Percentiles rank a stretch among this genome's conserved stretches.
Evolutionary conservation across 352 stramenopile species (phyloP).

Genomic region (Globisporangium mamillatum): DNA sequence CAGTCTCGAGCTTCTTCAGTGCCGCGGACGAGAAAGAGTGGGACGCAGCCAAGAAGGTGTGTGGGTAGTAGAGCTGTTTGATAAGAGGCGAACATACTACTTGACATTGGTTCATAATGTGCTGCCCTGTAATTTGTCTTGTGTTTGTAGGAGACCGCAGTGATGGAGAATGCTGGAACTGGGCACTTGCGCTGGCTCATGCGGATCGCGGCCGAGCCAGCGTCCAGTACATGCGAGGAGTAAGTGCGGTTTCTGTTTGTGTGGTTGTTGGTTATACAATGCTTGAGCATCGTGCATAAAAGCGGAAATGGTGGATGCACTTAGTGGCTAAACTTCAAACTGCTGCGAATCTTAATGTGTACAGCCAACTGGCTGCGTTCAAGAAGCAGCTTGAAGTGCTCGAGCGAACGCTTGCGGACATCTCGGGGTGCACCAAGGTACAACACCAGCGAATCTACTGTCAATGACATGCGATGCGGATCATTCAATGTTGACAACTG

Average conservation of each 20-base stretch:
- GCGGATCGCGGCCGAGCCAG: slow-evolving; percentile 39
- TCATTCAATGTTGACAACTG: neutral
- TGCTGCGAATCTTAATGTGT: neutral
- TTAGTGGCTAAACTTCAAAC: neutral
- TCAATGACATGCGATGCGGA: neutral
- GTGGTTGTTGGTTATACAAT: neutral
- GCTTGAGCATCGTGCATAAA: neutral
- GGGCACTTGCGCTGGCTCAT: slow-evolving; percentile 71
- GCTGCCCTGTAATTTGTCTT: slow-evolving; percentile 2
- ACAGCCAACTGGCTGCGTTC: slow-evolving; percentile 45
- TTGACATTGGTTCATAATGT: neutral
- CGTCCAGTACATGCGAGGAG: slow-evolving; percentile 35
- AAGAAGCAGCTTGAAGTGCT: slow-evolving; percentile 60
- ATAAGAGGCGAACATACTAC: neutral
- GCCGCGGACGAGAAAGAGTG: slow-evolving; percentile 48
- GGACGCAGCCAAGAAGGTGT: slow-evolving; percentile 49
- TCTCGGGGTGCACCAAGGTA: slow-evolving; percentile 53
- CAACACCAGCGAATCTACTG: neutral
- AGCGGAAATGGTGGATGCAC: neutral
- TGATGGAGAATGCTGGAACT: slow-evolving; percentile 58
- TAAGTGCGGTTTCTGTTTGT: slow-evolving; percentile 17
- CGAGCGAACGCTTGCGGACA: slow-evolving; percentile 43
- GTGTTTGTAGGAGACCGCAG: slow-evolving; percentile 20
- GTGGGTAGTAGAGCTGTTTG: slow-evolving; percentile 8
- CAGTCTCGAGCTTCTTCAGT: slow-evolving; percentile 51